Base-by-base conservation (phyloP, 2,329 filamentous ascomycete genomes). In the Diplocarpon mali region DNA sequence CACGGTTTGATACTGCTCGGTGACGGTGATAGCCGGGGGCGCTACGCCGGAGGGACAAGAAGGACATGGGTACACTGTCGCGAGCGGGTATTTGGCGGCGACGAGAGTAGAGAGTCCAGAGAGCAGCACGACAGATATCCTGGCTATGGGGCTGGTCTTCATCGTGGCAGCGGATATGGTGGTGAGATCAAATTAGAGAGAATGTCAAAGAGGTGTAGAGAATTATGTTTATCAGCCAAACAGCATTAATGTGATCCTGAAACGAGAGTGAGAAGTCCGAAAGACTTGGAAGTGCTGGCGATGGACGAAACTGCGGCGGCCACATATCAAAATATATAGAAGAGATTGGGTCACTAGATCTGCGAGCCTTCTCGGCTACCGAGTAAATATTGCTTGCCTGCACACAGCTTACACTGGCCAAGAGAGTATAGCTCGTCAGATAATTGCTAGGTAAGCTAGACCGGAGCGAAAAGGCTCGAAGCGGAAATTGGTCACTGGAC, bases 1-100 rank as follows among this genome's bases (percentile, higher is more conserved):
- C 5, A 50, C 45, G n/a, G 48, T 20, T 29, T 50, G 48, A 14
- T 50, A 50, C 35, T 50, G 48, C 6, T 32, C n/a, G 2, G 45
- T 50, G 36, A 50, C 32, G 13, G 45, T 48, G 30, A 50, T 44
- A 15, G 34, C 31, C 2, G 45, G 28, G 6, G 48, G 45, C 12
- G 24, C 35, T 8, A 38, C 15, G 10, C 14, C 15, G 2, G n/a
- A 12, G 15, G 45, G 48, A 34, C 48, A 50, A n/a, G 35, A 38
- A 12, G 38, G 45, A 16, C 48, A 50, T 24, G 48, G 48, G 16
- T 39, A 29, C 31, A 50, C 20, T 7, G 42, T 50, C 10, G 45
- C 31, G 12, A 50, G 27, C 36, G 45, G 32, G 15, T 15, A 11
- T 9, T 15, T 28, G 10, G 47, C 47, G 20, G 36, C 24, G 5